Evolutionary conservation across 139 green algal species (phyloP).

Genomic region (Chlorella sp.): DNA sequence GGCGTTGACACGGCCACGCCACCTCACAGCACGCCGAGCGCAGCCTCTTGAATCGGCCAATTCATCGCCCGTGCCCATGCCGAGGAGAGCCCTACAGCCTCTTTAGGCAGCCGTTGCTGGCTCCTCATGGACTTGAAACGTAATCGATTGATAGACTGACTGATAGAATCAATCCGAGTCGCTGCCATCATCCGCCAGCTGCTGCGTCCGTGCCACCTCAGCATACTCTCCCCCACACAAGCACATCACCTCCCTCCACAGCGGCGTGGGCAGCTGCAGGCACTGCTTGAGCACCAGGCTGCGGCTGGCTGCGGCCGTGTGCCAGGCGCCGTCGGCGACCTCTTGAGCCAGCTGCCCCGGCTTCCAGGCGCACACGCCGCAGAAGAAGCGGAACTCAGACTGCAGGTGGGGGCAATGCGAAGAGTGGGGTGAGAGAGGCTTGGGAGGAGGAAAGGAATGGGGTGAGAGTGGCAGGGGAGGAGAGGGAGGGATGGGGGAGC

Average conservation of each 20-base stretch:
- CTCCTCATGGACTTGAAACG: no score
- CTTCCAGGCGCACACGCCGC: conserved; percentile 59
- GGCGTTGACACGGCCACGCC: not conserved
- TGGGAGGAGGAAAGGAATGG: not conserved
- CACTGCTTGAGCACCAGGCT: conserved; percentile 72
- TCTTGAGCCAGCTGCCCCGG: conserved; percentile 60
- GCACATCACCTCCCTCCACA: conserved; percentile 72
- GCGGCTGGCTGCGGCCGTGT: conserved; percentile 62
- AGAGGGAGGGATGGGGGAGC: no score
- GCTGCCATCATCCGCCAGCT: conserved; percentile 3
- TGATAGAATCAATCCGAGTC: not conserved
- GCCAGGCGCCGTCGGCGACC: conserved; percentile 55
- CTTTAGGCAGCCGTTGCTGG: no score
- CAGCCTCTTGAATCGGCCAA: no score
- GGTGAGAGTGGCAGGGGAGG: not conserved
- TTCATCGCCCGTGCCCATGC: no score
- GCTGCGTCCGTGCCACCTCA: conserved; percentile 5
- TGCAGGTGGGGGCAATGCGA: not conserved
- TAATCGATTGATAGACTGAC: no score
- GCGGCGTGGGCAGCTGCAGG: conserved; percentile 72
- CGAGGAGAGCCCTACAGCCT: no score
- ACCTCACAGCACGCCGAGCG: not conserved
- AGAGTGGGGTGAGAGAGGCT: not conserved
- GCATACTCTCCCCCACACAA: conserved; percentile 56
- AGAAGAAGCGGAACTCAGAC: conserved; percentile 68